Conservation (phyloP, 345 rosid genomes). For the Carallia brachiata region DNA sequence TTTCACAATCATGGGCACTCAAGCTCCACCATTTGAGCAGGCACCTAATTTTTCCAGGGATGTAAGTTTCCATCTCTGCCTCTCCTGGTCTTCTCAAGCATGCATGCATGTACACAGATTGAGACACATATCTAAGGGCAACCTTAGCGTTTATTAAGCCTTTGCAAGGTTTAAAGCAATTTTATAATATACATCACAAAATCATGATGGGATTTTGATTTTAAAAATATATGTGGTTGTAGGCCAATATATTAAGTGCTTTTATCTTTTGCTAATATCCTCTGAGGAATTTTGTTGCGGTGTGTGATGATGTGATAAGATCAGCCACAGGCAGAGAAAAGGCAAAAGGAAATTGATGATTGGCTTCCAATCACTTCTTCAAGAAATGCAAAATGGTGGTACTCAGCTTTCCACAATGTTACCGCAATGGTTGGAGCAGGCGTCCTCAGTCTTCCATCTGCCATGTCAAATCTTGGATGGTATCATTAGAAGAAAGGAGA, state of each 20-base stretch:
- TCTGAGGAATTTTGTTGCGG: neutral
- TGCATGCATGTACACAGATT: no score
- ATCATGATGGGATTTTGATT: no score
- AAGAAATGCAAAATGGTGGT: constrained; percentile 36
- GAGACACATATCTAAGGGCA: no score
- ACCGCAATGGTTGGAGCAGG: constrained; percentile 39
- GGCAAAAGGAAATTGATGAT: constrained; percentile 30
- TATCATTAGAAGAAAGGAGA: neutral
- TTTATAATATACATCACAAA: no score
- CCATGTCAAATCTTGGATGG: constrained; percentile 35
- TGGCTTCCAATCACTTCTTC: constrained; percentile 33
- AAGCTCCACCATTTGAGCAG: neutral
- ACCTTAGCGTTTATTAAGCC: no score
- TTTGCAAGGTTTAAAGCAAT: no score
- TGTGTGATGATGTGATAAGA: neutral
- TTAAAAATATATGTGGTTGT: no score
- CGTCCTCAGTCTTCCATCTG: constrained; percentile 34
- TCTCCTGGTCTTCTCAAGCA: neutral
- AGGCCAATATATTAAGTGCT: no score
- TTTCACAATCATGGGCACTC: neutral
- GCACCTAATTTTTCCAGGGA: neutral
- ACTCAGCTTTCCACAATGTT: constrained; percentile 33
- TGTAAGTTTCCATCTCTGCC: no score
- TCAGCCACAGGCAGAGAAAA: constrained; percentile 12
- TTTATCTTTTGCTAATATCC: neutral